phyloP scores from a whole-genome alignment of 805 yeast species.

The Ogataea zsoltii region DNA sequence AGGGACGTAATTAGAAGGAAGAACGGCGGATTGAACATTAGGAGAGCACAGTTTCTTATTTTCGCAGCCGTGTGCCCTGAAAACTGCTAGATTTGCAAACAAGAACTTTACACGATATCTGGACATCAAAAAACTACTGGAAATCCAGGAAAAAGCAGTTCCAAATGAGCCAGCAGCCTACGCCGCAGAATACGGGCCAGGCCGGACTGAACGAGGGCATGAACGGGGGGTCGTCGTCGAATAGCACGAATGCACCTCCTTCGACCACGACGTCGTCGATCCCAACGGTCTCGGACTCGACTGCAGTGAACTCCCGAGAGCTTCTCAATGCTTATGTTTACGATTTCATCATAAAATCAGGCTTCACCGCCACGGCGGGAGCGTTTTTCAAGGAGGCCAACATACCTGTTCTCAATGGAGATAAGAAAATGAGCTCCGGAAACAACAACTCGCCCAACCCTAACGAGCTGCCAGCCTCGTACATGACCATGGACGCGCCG shows the following conservation, averaged over 20 bases:
- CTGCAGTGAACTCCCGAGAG: constrained; percentile 54
- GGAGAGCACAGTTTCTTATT: too few species aligned
- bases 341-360: constrained; percentile 77
- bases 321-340: constrained; percentile 80
- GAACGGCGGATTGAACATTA: background rate
- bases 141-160: background rate
- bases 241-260: constrained; percentile 11
- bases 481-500: constrained; percentile 74
- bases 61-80: background rate
- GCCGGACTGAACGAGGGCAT: constrained; percentile 6
- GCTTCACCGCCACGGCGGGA: constrained; percentile 69
- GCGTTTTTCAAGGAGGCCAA: constrained; percentile 78
- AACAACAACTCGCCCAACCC: constrained; percentile 15
- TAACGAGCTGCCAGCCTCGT: constrained; percentile 48
- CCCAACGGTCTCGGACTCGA: constrained; percentile 40
- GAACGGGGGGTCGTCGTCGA: constrained; percentile 12
- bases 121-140: background rate
- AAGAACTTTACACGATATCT: background rate
- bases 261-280: constrained; percentile 15
- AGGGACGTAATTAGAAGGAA: background rate
- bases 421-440: constrained; percentile 14
- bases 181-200: constrained; percentile 14
- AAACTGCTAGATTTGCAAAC: background rate
- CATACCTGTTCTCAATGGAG: constrained; percentile 46
- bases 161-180: constrained; percentile 18